Conservation (phyloP, 2,329 filamentous ascomycete genomes). For the Colletotrichum godetiae region DNA sequence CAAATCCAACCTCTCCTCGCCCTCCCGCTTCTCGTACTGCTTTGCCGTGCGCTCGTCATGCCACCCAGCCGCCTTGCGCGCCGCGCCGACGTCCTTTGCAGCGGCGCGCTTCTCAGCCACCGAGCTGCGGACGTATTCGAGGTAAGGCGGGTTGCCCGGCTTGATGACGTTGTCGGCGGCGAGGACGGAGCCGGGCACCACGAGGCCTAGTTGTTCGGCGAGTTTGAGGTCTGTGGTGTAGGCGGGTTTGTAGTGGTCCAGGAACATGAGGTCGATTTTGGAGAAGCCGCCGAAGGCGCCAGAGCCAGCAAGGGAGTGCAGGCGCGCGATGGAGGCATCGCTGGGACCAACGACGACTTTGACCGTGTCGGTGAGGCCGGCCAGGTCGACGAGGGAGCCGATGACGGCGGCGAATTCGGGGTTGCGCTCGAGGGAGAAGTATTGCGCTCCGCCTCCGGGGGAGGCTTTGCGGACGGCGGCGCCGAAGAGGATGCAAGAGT, state of each 20-base stretch:
- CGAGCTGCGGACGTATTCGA: constrained; percentile 75
- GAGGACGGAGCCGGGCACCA: constrained; percentile 71
- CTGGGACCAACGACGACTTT: constrained; percentile 77
- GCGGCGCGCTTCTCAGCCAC: constrained; percentile 69
- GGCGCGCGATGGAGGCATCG: constrained; percentile 70
- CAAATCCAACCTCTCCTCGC: constrained; percentile 49
- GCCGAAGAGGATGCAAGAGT: constrained; percentile 82
- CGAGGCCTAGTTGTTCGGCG: constrained; percentile 76
- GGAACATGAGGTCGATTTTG: constrained; percentile 78
- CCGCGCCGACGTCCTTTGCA: constrained; percentile 43
- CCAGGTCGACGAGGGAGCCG: constrained; percentile 75
- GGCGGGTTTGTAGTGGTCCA: constrained; percentile 84
- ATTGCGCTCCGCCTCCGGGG: constrained; percentile 73
- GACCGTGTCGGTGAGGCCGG: constrained; percentile 77
- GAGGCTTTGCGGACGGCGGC: constrained; percentile 68
- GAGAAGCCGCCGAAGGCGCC: constrained; percentile 61
- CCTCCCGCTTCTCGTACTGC: constrained; percentile 67
- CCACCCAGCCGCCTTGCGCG: constrained; percentile 40
- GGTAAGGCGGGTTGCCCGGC: constrained; percentile 77
- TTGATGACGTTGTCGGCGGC: constrained; percentile 79
- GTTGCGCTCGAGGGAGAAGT: constrained; percentile 79
- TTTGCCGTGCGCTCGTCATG: constrained; percentile 57
- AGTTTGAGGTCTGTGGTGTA: constrained; percentile 82
- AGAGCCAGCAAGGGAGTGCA: constrained; percentile 60
- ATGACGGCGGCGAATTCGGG: constrained; percentile 80